phyloP scores from a whole-genome alignment of 208 protist species.

The Wallacemonas rigidus region DNA sequence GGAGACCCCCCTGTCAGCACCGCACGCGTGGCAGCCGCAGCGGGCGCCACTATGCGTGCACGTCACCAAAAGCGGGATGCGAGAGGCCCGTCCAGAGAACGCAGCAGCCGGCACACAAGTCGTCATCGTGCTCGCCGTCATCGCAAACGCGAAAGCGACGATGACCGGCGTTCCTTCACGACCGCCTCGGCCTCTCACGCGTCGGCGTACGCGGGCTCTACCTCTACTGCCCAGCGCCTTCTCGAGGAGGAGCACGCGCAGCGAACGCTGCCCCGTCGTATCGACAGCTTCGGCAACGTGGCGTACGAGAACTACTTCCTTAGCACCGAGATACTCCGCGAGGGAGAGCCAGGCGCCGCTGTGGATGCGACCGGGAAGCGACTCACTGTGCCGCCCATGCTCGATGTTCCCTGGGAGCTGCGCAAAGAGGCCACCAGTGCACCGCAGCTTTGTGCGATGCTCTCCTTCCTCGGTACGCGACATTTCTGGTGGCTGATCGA shows the following conservation, averaged over 20 bases:
- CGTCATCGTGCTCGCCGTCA: background rate
- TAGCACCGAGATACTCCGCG: background rate
- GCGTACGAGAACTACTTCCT: constrained; percentile 21
- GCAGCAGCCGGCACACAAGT: background rate
- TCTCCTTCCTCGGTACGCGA: constrained; percentile 54
- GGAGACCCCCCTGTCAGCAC: too few relatives aligned
- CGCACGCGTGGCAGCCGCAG: too few relatives aligned
- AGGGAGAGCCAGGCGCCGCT: constrained; percentile 1
- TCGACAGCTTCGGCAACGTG: constrained; percentile 39
- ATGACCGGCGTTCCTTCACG: background rate
- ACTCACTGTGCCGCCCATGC: constrained; percentile 22
- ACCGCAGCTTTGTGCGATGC: constrained; percentile 29
- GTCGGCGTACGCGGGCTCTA: background rate
- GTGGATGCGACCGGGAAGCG: background rate
- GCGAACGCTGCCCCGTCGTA: background rate
- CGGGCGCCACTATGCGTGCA: too few relatives aligned
- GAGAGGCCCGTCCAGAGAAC: too few relatives aligned
- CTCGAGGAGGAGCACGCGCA: background rate
- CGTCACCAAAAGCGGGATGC: too few relatives aligned
- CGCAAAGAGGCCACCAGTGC: constrained; percentile 33
- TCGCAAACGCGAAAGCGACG: background rate
- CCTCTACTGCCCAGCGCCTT: background rate
- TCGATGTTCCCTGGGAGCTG: constrained; percentile 62
- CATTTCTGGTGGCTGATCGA: constrained; percentile 79
- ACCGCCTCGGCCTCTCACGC: background rate